Base-by-base conservation (phyloP, 441 rosid species). In the Adansonia gregorii region DNA sequence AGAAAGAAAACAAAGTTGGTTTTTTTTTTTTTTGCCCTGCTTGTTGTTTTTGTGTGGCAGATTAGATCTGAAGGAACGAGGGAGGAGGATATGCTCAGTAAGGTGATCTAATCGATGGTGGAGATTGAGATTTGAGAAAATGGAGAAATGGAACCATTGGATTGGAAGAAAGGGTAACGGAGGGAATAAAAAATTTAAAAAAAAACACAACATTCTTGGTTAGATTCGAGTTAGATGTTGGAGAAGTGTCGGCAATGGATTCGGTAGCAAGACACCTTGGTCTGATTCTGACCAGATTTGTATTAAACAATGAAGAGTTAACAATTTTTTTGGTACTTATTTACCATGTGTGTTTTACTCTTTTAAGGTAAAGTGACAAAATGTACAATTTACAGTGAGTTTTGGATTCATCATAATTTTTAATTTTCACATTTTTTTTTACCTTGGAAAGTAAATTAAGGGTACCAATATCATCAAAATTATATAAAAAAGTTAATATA, bases 211-310 rank as follows among this genome's bases (percentile, higher is more conserved):
- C 35, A 35, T 35, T 35, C 39, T 10, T 59, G 9, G 14, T 82
- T 79, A 78, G 87, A 84, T 78, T 5, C 76, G 19, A 65, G 82
- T 67, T 22, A 10, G n/a, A 56, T 80, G 54, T 5, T 49, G 55
- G 64, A 77, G 67, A 83, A 82, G 88, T 86, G 95, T 93, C 91
- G 93, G 89, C 85, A 55, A 79, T 78, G 86, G 87, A 63, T 3
- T 4, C 51, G 11, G 45, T 49, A 6, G 8, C 73, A 69, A 67
- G 54, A n/a, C 59, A 67, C 54, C 11, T 15, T 41, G 8, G 75
- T 27, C 74, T 70, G 20, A 27, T 51, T 72, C 22, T 55, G 58
- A 48, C 56, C 41, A 19, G 15, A 10, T 45, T 60, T 73, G 5
- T 7, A 2, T 43, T 10, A 14, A 15, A 52, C 17, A 52, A 6